phyloP scores from a whole-genome alignment of 129 eudicot species.

The Kitagawia praeruptora region DNA sequence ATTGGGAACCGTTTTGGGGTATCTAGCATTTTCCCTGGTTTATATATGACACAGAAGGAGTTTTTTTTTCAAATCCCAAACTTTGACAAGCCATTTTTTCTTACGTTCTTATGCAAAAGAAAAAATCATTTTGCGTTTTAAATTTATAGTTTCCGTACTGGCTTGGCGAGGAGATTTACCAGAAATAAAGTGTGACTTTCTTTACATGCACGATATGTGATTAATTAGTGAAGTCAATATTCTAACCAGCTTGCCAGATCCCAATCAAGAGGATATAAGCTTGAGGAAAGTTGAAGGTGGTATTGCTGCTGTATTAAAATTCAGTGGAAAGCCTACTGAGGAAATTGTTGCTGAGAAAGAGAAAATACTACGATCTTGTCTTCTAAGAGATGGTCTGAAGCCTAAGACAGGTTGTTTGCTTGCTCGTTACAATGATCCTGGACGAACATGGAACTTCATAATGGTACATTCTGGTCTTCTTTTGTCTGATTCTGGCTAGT shows the following conservation, averaged over 20 bases:
- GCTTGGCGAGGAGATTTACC: background rate
- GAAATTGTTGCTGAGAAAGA: constrained; percentile 71
- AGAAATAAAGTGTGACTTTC: background rate
- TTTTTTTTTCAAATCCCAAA: background rate
- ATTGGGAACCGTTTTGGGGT: too few species aligned
- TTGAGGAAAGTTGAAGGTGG: constrained; percentile 79
- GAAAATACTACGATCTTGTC: constrained; percentile 44
- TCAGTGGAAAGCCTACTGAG: constrained; percentile 92
- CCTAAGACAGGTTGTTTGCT: constrained; percentile 67
- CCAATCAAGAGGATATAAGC: constrained; percentile 49
- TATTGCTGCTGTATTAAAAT: constrained; percentile 68
- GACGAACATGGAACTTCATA: constrained; percentile 77
- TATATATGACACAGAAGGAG: too few species aligned
- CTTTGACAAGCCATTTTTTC: background rate
- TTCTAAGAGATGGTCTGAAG: constrained; percentile 57
- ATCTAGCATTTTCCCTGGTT: background rate
- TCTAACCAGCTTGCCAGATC: constrained; percentile 66
- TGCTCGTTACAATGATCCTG: constrained; percentile 97
- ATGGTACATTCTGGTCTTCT: constrained; percentile 38
- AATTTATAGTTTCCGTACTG: background rate
- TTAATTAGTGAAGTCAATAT: background rate
- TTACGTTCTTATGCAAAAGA: background rate
- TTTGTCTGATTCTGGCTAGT: background rate
- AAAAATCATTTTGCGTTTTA: background rate
- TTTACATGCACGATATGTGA: background rate